Conservation (phyloP, 495 filamentous ascomycete genomes). For the Penicillium robsamsonii region DNA sequence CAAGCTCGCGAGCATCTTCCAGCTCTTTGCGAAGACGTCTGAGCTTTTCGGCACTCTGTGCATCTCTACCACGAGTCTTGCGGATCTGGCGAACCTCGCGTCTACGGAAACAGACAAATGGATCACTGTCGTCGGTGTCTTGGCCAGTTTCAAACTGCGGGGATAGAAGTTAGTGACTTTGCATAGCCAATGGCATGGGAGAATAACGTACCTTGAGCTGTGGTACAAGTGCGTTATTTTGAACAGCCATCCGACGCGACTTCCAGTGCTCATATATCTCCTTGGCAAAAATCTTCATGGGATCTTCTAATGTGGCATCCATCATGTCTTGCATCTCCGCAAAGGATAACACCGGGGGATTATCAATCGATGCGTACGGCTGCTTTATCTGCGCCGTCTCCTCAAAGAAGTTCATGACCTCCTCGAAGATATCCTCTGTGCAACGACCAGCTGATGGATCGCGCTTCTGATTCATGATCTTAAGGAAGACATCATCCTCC, state of each 20-base stretch:
- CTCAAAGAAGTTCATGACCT: slow-evolving; percentile 93
- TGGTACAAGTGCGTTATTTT: slow-evolving; percentile 68
- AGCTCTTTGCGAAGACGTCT: slow-evolving; percentile 88
- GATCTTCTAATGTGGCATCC: slow-evolving; percentile 65
- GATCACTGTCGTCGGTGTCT: slow-evolving; percentile 93
- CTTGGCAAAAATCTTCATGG: slow-evolving; percentile 70
- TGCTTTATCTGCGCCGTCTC: slow-evolving; percentile 75
- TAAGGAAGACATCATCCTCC: slow-evolving; percentile 83
- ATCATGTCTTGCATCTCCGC: slow-evolving; percentile 77
- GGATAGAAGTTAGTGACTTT: slow-evolving; percentile 24
- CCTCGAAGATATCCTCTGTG: slow-evolving; percentile 87
- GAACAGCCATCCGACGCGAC: slow-evolving; percentile 57
- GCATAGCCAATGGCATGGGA: not conserved
- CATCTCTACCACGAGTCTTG: slow-evolving; percentile 91
- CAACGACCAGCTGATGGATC: slow-evolving; percentile 57
- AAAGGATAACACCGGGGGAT: slow-evolving; percentile 72
- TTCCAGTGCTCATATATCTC: slow-evolving; percentile 93
- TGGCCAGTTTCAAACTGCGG: slow-evolving; percentile 79
- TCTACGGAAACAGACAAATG: slow-evolving; percentile 96
- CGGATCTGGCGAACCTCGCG: slow-evolving; percentile 91
- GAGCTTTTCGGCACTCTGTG: slow-evolving; percentile 90
- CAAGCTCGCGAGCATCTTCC: slow-evolving; percentile 80
- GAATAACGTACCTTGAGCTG: slow-evolving; percentile 61
- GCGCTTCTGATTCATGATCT: slow-evolving; percentile 75
- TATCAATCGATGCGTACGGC: slow-evolving; percentile 84